These are phyloP conservation scores for Triticum turgidum DNA, from an alignment of 176 grass and related monocot genomes.

Conservation along the genomic window DNA sequence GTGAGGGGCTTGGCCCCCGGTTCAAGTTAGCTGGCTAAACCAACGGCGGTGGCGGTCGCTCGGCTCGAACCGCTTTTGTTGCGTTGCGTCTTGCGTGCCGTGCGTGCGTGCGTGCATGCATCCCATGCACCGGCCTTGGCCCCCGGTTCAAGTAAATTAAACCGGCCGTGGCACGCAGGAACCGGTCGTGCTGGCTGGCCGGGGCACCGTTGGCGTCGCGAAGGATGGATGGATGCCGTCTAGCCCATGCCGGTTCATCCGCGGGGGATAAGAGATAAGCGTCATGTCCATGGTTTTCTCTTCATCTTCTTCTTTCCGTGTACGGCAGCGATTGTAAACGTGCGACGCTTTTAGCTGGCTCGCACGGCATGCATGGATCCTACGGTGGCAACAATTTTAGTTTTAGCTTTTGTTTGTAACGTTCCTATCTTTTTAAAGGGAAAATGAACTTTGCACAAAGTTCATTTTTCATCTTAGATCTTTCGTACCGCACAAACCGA, in stretches of 20 bases:
- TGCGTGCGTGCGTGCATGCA: too few species aligned
- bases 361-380: not conserved
- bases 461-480: too few species aligned
- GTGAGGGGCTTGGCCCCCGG: not conserved
- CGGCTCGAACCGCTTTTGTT: too few species aligned
- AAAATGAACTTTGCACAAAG: too few species aligned
- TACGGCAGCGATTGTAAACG: not conserved
- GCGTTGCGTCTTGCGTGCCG: too few species aligned
- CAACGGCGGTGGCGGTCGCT: not conserved
- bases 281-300: not conserved
- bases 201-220: too few species aligned
- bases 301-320: not conserved
- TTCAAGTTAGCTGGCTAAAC: not conserved
- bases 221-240: too few species aligned
- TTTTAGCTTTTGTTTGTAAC: too few species aligned
- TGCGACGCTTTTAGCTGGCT: not conserved
- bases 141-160: not conserved
- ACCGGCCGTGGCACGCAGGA: not conserved
- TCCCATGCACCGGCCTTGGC: not conserved
- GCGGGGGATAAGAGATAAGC: not conserved
- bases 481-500: too few species aligned
- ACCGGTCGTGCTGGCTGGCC: too few species aligned
- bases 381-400: too few species aligned
- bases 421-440: too few species aligned
- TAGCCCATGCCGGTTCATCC: not conserved